phyloP scores from a whole-genome alignment of 345 rosid genomes.

The Ceriops tagal region DNA sequence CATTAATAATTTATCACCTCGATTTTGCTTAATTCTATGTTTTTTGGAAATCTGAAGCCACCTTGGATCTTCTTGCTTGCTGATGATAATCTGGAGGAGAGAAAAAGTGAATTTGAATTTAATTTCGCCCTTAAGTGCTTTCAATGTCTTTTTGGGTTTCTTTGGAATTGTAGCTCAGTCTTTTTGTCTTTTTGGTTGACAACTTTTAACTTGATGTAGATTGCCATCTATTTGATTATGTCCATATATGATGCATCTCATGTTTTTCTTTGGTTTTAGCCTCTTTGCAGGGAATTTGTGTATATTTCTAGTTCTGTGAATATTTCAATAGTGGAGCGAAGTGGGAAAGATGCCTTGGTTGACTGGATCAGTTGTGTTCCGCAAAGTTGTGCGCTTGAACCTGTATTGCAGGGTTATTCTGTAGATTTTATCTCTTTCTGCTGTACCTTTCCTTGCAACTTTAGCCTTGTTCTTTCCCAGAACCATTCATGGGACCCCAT shows the following conservation, averaged over 20 bases:
- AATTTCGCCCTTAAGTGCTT: not conserved
- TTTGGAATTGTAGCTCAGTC: not conserved
- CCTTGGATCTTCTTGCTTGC: not conserved
- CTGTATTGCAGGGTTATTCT: conserved; percentile 87
- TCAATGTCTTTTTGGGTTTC: not conserved
- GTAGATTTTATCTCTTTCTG: conserved; percentile 24
- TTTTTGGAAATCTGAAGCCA: not conserved
- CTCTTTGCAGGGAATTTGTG: conserved; percentile 14
- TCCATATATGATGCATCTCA: too few relatives aligned
- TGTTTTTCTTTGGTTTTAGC: too few relatives aligned
- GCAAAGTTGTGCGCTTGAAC: conserved; percentile 57
- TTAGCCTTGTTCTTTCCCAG: conserved; percentile 14
- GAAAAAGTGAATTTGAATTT: not conserved
- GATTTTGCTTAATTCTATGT: not conserved
- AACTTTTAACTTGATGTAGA: too few relatives aligned
- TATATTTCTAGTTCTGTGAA: not conserved
- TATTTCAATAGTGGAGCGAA: conserved; percentile 10
- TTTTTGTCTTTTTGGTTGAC: too few relatives aligned
- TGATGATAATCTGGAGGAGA: not conserved
- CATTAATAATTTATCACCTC: not conserved
- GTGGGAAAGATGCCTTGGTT: conserved; percentile 67
- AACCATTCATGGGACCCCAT: conserved; percentile 42
- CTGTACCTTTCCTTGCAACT: not conserved
- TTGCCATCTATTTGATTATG: too few relatives aligned
- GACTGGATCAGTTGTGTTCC: conserved; percentile 44